A percentile compares a stretch with the other conserved stretches of the same genome.
Evolutionary conservation across 1,139 yeast genomes (phyloP).

Genomic region (Blastobotrys capitulatus): DNA sequence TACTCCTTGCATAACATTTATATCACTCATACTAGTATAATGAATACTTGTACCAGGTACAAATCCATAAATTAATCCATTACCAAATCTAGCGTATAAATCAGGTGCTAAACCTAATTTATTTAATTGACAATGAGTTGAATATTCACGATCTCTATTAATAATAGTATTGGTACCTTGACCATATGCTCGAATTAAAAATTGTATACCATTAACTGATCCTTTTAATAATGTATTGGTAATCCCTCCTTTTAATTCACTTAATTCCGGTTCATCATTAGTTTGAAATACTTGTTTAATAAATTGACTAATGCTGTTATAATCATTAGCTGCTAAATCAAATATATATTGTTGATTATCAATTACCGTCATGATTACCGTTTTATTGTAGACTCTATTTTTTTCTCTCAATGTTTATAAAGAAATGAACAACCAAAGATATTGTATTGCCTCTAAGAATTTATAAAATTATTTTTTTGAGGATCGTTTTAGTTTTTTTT

Average conservation of each 20-base stretch:
- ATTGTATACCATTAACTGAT: slow-evolving; percentile 28
- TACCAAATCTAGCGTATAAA: slow-evolving; percentile 61
- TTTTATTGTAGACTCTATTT: too few species aligned
- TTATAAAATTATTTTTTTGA: not conserved
- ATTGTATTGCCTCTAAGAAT: not conserved
- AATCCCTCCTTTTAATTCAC: slow-evolving; percentile 66
- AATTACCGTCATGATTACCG: not conserved
- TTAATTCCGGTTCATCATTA: not conserved
- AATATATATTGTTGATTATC: not conserved
- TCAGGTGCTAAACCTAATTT: slow-evolving; percentile 63
- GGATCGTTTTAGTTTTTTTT: not conserved
- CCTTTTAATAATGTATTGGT: slow-evolving; percentile 68
- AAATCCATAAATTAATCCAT: slow-evolving; percentile 70
- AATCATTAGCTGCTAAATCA: not conserved
- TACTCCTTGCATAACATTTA: slow-evolving; percentile 48
- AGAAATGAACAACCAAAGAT: not conserved
- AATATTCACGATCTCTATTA: slow-evolving; percentile 70
- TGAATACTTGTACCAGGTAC: slow-evolving; percentile 59
- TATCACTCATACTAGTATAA: slow-evolving; percentile 49
- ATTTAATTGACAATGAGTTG: slow-evolving; percentile 60
- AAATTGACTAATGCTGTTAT: not conserved
- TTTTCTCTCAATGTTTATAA: not conserved
- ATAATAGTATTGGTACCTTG: slow-evolving; percentile 69
- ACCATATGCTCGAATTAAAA: slow-evolving; percentile 69
- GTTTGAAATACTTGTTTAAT: not conserved